Conservation (phyloP, 768 basidiomycete genomes). For the Boletus patriciae region DNA sequence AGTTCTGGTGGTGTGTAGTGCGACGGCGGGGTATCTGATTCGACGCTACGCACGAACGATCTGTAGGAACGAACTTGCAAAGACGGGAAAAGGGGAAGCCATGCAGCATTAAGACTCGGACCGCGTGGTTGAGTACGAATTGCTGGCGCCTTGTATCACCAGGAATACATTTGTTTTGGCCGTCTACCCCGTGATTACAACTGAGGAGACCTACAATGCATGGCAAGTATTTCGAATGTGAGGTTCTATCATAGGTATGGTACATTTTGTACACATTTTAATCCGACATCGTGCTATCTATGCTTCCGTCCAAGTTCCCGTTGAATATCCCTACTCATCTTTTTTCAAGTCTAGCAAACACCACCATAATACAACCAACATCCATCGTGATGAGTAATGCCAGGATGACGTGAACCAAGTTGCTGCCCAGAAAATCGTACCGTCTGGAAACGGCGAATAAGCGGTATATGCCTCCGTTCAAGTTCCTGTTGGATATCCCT, state of each 20-base stretch:
- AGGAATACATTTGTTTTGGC: not conserved
- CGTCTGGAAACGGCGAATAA: conserved; percentile 54
- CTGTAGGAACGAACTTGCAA: conserved; percentile 61
- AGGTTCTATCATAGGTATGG: too few species aligned
- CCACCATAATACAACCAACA: conserved; percentile 22
- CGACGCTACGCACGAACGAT: not conserved
- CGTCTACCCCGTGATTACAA: not conserved
- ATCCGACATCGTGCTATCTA: not conserved
- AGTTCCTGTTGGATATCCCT: not conserved
- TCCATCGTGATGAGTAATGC: conserved; percentile 25
- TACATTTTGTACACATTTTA: not conserved
- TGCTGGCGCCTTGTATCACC: conserved; percentile 4
- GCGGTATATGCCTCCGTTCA: not conserved
- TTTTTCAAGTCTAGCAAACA: conserved; percentile 21
- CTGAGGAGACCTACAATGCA: not conserved
- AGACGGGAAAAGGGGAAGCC: conserved; percentile 49
- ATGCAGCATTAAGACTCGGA: conserved; percentile 54
- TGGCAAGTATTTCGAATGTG: not conserved
- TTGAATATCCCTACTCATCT: conserved; percentile 3
- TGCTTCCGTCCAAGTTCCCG: not conserved
- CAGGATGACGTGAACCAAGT: conserved; percentile 49
- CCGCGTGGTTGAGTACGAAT: not conserved
- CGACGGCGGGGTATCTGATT: not conserved
- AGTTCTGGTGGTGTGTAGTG: conserved; percentile 21
- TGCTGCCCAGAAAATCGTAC: conserved; percentile 48